phyloP scores from a whole-genome alignment of 1,284 basidiomycete species.

The Puccinia polysora region DNA sequence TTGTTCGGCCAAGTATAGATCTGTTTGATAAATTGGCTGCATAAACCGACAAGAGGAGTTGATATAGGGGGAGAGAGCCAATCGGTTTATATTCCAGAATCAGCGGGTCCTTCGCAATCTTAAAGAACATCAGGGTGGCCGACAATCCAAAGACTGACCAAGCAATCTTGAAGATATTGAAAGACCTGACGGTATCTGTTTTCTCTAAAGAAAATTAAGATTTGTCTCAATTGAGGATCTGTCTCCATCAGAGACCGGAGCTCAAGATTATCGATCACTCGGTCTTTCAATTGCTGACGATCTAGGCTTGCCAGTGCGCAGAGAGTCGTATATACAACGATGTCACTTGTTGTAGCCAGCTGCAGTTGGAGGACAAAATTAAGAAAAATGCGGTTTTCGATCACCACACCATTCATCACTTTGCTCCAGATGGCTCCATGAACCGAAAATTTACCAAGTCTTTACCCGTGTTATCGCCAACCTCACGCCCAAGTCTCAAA shows the following conservation, averaged over 20 bases:
- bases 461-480: neutral
- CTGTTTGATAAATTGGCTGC: conserved; percentile 68
- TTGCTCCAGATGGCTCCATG: neutral
- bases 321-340: conserved; percentile 74
- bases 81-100: no score
- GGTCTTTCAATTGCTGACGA: conserved; percentile 64
- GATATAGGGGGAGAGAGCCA: no score
- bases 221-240: conserved; percentile 74
- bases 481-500: conserved; percentile 55
- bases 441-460: neutral
- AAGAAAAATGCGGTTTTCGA: neutral
- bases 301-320: conserved; percentile 72
- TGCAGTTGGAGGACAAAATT: conserved; percentile 50
- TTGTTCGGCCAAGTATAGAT: conserved; percentile 68
- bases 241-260: conserved; percentile 75
- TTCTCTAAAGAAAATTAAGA: conserved; percentile 72
- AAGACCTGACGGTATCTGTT: conserved; percentile 76
- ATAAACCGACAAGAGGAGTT: conserved; percentile 57
- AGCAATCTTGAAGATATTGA: conserved; percentile 64
- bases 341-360: conserved; percentile 70
- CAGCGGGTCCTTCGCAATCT: no score
- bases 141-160: no score
- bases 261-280: conserved; percentile 64
- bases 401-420: neutral
- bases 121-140: no score